These are phyloP conservation scores for Trichophyton verrucosum DNA, from an alignment of 2,329 filamentous ascomycete species.

Conservation along the genomic window DNA sequence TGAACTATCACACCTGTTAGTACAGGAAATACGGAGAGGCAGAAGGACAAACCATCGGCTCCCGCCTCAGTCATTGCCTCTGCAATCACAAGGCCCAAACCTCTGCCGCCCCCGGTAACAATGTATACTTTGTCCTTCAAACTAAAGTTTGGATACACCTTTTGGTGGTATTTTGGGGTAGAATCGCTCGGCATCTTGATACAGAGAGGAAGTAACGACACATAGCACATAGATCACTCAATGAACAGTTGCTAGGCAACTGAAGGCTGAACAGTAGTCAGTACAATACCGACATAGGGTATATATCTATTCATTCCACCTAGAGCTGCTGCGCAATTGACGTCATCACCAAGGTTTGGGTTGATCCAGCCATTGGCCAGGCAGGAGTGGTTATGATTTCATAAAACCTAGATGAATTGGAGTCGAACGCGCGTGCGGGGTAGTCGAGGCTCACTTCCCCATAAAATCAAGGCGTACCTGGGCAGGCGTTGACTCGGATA, in stretches of 20 bases:
- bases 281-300: background rate
- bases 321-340: background rate
- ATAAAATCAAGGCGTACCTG: background rate
- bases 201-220: background rate
- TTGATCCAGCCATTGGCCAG: background rate
- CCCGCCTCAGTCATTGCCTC: constrained; percentile 38
- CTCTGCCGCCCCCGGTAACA: constrained; percentile 34
- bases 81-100: constrained; percentile 35
- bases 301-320: background rate
- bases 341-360: background rate
- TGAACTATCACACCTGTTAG: constrained; percentile 27
- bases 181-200: constrained; percentile 5
- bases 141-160: constrained; percentile 36
- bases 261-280: background rate
- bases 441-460: too few species aligned
- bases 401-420: background rate
- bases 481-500: background rate
- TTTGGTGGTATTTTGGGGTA: constrained; percentile 7
- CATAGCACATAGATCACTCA: background rate
- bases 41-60: constrained; percentile 28
- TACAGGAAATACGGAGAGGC: background rate
- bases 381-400: background rate
- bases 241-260: background rate
- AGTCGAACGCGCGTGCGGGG: too few species aligned
- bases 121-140: constrained; percentile 30